phyloP scores from a whole-genome alignment of 1,284 basidiomycete genomes.

The Omphalotus olearius region DNA sequence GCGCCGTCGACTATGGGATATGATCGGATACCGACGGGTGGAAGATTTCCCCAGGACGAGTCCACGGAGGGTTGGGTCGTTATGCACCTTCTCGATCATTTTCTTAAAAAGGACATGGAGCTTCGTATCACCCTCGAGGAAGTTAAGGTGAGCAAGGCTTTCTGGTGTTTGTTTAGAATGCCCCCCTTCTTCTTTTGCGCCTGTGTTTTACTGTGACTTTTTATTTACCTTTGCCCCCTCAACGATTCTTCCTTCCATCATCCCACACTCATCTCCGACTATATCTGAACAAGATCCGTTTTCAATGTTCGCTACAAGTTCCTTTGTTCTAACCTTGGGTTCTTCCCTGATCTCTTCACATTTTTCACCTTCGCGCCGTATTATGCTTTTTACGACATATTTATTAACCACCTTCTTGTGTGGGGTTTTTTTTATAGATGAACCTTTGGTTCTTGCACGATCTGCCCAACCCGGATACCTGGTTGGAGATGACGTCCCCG shows the following conservation, averaged over 20 bases:
- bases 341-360: slow-evolving; percentile 7
- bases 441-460: slow-evolving; percentile 79
- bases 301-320: background rate
- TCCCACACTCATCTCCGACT: background rate
- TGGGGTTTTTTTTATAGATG: slow-evolving; percentile 31
- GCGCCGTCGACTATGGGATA: slow-evolving; percentile 73
- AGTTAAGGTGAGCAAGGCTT: slow-evolving; percentile 67
- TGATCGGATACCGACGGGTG: slow-evolving; percentile 63
- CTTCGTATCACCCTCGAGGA: slow-evolving; percentile 80
- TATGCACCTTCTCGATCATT: slow-evolving; percentile 66
- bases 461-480: slow-evolving; percentile 67
- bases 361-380: slow-evolving; percentile 1
- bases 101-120: slow-evolving; percentile 82
- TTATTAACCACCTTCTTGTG: slow-evolving; percentile 6
- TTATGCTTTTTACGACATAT: background rate
- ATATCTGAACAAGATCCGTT: background rate
- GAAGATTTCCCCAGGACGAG: slow-evolving; percentile 38
- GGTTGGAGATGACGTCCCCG: slow-evolving; percentile 73
- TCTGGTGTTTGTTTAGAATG: background rate
- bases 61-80: slow-evolving; percentile 28
- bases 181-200: no score
- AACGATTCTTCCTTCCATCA: background rate
- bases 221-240: background rate
- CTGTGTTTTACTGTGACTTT: background rate
- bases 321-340: background rate